Conservation (phyloP, 495 filamentous ascomycete genomes). For the Neurospora sp. region DNA sequence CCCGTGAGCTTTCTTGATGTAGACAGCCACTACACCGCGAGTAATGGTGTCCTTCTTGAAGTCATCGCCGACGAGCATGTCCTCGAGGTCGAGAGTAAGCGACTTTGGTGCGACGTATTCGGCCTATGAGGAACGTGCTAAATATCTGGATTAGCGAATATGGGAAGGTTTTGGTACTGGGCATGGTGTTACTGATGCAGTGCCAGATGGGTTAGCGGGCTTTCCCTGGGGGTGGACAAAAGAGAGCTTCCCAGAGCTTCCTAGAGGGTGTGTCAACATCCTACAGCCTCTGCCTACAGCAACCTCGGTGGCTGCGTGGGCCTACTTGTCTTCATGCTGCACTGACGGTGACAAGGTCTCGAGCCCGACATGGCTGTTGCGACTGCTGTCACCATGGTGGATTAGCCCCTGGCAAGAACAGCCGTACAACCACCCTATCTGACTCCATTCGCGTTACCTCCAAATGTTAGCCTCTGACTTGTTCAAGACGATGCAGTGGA, state of each 20-base stretch:
- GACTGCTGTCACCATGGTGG: neutral
- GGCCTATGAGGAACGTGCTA: conserved; percentile 12
- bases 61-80: conserved; percentile 65
- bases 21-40: conserved; percentile 53
- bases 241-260: neutral
- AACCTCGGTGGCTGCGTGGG: neutral
- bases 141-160: neutral
- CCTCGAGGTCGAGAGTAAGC: conserved; percentile 58
- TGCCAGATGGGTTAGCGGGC: neutral
- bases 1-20: conserved; percentile 49
- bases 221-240: neutral
- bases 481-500: neutral
- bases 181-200: neutral
- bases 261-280: neutral
- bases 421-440: neutral
- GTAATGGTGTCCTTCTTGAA: conserved; percentile 62
- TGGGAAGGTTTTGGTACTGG: neutral
- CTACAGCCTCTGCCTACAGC: neutral
- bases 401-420: neutral
- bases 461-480: neutral
- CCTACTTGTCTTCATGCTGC: neutral
- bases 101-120: conserved; percentile 68
- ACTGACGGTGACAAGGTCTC: neutral
- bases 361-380: neutral
- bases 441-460: neutral